phyloP scores from a whole-genome alignment of 176 grass and related monocot species.

The Ensete glaucum region DNA sequence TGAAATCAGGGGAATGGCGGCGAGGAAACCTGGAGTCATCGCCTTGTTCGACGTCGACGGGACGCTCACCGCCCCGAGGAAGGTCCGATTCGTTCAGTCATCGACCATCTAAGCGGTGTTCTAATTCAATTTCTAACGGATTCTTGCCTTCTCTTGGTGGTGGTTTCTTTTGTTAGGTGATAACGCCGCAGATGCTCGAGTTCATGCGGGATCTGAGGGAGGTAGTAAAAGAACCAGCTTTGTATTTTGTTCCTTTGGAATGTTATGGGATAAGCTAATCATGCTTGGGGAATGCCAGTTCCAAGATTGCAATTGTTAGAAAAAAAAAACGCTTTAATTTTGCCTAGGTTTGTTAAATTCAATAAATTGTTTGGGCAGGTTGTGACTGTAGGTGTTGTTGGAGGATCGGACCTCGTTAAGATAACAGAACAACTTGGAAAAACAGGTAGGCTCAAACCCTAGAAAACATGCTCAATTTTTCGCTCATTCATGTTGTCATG shows the following conservation, averaged over 20 bases:
- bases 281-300: neutral
- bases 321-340: too few relatives aligned
- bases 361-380: constrained; percentile 28
- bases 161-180: constrained; percentile 26
- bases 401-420: constrained; percentile 89
- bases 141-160: neutral
- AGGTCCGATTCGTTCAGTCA: constrained; percentile 31
- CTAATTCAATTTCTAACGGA: neutral
- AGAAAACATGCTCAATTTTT: too few relatives aligned
- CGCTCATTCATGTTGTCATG: neutral
- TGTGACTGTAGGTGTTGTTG: constrained; percentile 83
- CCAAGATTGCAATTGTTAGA: too few relatives aligned
- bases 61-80: constrained; percentile 87
- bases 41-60: constrained; percentile 96
- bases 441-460: constrained; percentile 33
- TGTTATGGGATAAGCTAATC: neutral
- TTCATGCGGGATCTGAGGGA: constrained; percentile 73
- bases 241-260: neutral
- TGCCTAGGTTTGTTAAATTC: too few relatives aligned
- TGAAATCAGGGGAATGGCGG: constrained; percentile 11
- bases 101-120: neutral
- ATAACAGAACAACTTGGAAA: constrained; percentile 90
- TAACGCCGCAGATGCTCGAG: constrained; percentile 75
- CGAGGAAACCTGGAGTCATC: constrained; percentile 48
- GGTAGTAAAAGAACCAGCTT: constrained; percentile 25